Percentiles rank a stretch among this genome's conserved stretches.
Conservation (phyloP, 2,329 filamentous ascomycete genomes). For the Aspergillus flavus region DNA sequence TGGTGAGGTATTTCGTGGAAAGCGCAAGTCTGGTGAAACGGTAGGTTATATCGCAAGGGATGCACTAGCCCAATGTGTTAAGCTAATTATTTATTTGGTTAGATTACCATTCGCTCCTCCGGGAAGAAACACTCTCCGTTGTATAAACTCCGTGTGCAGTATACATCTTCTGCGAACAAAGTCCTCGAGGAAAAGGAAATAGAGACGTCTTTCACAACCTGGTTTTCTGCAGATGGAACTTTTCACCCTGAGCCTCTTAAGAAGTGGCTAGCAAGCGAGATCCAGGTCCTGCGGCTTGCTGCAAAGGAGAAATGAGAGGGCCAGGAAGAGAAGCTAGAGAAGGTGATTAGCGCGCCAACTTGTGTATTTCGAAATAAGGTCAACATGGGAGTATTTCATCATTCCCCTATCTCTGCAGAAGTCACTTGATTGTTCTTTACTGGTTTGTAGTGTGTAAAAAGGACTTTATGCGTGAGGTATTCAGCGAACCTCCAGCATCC, state of each 20-base stretch:
- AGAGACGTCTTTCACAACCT: conserved; percentile 60
- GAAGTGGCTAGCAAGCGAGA: conserved; percentile 61
- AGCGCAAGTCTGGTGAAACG: conserved; percentile 68
- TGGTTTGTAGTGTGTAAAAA: not conserved
- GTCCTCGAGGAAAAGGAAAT: conserved; percentile 51
- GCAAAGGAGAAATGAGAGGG: conserved; percentile 40
- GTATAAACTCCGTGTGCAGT: conserved; percentile 72
- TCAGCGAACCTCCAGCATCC: not conserved
- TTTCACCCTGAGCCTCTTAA: conserved; percentile 65
- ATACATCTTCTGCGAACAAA: conserved; percentile 43
- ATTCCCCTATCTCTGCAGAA: not conserved
- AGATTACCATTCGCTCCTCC: conserved; percentile 74
- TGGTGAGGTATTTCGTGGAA: conserved; percentile 78
- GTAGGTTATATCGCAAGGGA: conserved; percentile 30
- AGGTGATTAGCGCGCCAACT: not conserved
- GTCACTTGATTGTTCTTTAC: not conserved
- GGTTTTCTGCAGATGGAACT: conserved; percentile 61
- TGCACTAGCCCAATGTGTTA: not conserved
- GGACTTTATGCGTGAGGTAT: not conserved
- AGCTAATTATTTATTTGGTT: conserved; percentile 12
- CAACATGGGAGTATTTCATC: not conserved
- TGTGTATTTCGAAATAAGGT: not conserved
- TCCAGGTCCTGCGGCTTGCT: conserved; percentile 57
- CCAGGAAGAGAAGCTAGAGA: conserved; percentile 7
- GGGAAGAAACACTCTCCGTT: conserved; percentile 78